Base-by-base conservation (phyloP, 345 rosid species). In the Dipteronia dyeriana region DNA sequence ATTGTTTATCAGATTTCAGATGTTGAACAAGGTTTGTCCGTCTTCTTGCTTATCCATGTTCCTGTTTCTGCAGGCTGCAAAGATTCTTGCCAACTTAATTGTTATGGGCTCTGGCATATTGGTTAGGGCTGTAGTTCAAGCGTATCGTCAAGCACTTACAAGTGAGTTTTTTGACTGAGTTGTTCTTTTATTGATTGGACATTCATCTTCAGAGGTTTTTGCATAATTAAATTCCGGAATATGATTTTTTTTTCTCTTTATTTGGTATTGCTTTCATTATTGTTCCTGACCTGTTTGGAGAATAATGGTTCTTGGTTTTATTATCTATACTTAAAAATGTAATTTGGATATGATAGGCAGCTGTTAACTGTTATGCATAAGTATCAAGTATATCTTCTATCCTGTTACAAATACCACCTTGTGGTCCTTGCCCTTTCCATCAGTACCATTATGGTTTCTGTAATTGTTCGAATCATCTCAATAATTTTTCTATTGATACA, bases 61-160 rank as follows among this genome's bases (percentile, higher is more conserved):
- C 41, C 54, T 64, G 23, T 31, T 62, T 81, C 4, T 56, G 62
- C 86, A 94, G 99, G 99, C 98, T 66, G 84, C 89, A 7, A 91
- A 79, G 79, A 59, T 92, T 75, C 77, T 95, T 75, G 97, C 95
- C 12, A 87, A 84, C 79, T 78, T 95, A 79, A 73, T 93, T 71
- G 89, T 91, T 43, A 85, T 85, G 92, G 95, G 97, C 16, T 85
- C 94, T 63, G 85, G 87, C 65, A 87, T 90, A 53, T 25, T 95
- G 51, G 87, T 73, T 17, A 87, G 97, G 82, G 94, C 97, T 60
- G 74, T 86, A 19, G 49, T 79, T 75, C 97, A 95, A 80, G 97
- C 97, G 47, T 95, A 93, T 76, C 94, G 97, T 51, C 97, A 95
- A 75, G 98, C 97, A 34, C 87, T 95, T 70, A 38, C 90, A 80